Base-by-base conservation (phyloP, 139 green algal species). In the Closterium sp. region DNA sequence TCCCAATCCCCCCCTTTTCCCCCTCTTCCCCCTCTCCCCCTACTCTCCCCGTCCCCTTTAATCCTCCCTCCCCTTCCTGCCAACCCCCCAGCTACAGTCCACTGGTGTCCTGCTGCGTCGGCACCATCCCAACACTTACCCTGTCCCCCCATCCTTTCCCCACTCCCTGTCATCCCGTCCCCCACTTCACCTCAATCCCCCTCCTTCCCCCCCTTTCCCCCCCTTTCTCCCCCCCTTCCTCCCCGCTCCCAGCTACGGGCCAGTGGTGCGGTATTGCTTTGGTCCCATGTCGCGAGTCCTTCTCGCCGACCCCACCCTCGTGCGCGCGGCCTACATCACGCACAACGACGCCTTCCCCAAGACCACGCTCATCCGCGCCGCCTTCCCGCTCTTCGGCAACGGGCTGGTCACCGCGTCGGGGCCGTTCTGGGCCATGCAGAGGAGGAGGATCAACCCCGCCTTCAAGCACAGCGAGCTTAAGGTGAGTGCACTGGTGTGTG, bases 391-490 rank as follows among this genome's bases (percentile, higher is more conserved):
- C 4, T 29, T 92, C 2, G 89, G 89, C 31, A 89, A 92, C 6
- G 89, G 89, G 42, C 89, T 92, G 10, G 85, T 45, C 2, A 50
- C 28, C n/a, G 85, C 89, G 2, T 42, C 31, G 21, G 89, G 89
- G 34, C 22, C 21, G 24, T 62, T 92, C 31, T 92, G 89, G 89
- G 45, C 45, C 22, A 22, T 5, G 5, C 89, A 92, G 86, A 92
- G 89, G n/a, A 9, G 89, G 89, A 90, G 89, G 9, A 92, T 92
- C 62, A 88, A 87, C 50, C 70, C 89, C 21, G 38, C 86, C 1
- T 92, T 92, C 89, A 92, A 88, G 11, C 85, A 92, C 34, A 86
- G 62, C 31, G 42, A 88, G n/a, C 27, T 92, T 7, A 92, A 92
- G 89, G 89, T 91, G 30, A n/a, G 87, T 17, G 45, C 45, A 70